phyloP scores from a whole-genome alignment of 2,329 filamentous ascomycete genomes.

The Fusarium pseudocircinatum region DNA sequence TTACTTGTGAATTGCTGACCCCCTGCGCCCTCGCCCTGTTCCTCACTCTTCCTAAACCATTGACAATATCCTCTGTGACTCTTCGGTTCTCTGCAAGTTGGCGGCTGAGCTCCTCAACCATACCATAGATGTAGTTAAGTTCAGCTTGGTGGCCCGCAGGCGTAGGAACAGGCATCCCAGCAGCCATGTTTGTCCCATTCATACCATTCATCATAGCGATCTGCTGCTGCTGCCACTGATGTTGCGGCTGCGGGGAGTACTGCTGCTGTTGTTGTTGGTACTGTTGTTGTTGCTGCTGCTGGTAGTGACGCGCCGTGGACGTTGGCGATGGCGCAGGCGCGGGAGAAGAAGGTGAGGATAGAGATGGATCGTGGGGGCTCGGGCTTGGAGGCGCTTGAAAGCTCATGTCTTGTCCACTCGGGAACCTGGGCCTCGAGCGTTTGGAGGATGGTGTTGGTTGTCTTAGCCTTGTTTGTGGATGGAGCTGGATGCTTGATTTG shows the following conservation, averaged over 20 bases:
- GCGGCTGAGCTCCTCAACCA: conserved; percentile 73
- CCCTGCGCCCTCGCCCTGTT: conserved; percentile 63
- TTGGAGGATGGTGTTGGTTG: conserved; percentile 37
- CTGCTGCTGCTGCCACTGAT: conserved; percentile 40
- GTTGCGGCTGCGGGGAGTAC: conserved; percentile 33
- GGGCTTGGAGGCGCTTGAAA: conserved; percentile 44
- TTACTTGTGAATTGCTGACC: conserved; percentile 67
- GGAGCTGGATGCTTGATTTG: conserved; percentile 41
- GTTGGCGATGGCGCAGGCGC: conserved; percentile 26
- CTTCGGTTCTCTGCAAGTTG: conserved; percentile 70
- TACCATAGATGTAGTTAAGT: conserved; percentile 73
- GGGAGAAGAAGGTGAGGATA: conserved; percentile 30
- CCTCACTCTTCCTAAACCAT: conserved; percentile 69
- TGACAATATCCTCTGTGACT: conserved; percentile 71
- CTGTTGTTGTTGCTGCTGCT: conserved; percentile 40
- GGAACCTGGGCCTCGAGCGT: conserved; percentile 36
- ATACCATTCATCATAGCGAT: conserved; percentile 58
- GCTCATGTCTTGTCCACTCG: conserved; percentile 46
- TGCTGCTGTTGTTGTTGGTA: conserved; percentile 23
- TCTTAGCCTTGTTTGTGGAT: conserved; percentile 32
- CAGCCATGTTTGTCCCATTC: conserved; percentile 59
- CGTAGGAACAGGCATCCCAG: conserved; percentile 63
- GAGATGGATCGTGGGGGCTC: conserved; percentile 40
- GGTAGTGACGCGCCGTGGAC: conserved; percentile 43
- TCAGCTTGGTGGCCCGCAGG: conserved; percentile 75